Evolutionary conservation across 164 flowering plant genomes (phyloP), one percentile per base, ranked within the genome.

Genomic region (Piper betle): DNA sequence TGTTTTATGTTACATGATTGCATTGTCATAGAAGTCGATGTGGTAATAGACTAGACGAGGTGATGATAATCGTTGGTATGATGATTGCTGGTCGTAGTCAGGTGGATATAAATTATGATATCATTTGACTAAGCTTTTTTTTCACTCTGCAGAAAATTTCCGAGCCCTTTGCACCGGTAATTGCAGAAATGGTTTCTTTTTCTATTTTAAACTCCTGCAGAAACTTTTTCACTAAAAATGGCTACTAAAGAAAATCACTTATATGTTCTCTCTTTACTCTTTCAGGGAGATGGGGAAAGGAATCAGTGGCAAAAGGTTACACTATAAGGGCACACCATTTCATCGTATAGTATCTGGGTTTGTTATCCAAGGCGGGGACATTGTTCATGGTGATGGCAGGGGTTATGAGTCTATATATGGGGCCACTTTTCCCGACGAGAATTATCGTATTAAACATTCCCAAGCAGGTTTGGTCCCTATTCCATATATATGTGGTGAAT

Each of bases 91-190:
- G n/a, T n/a, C n/a, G n/a, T n/a, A n/a, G n/a, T n/a, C n/a, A n/a
- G n/a, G n/a, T n/a, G n/a, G n/a, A n/a, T n/a, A n/a, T n/a, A n/a
- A n/a, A n/a, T n/a, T n/a, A n/a, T n/a, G n/a, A n/a, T 11, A 6
- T 53, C 19, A 20, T 19, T 25, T 56, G 58, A 56, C 39, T 19
- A 8, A 55, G 8, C 62, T n/a, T 63, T 37, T 73, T 60, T 65
- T 39, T 68, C 60, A 64, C 17, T 68, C 64, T 77, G 84, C 99
- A 94, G 99, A 91, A 77, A 91, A 94, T 73, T 94, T 94, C 71
- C 81, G 96, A 79, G 95, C 96, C 65, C 74, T 94, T 63, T 94
- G 99, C 83, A 94, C 97, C 80, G 99, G 99, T 86, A 81, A 57
- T 20, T 54, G 33, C 52, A 43, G 62, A 54, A 11, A 19, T 39